phyloP scores from a whole-genome alignment of 306 rosid species.

The Morella rubra region DNA sequence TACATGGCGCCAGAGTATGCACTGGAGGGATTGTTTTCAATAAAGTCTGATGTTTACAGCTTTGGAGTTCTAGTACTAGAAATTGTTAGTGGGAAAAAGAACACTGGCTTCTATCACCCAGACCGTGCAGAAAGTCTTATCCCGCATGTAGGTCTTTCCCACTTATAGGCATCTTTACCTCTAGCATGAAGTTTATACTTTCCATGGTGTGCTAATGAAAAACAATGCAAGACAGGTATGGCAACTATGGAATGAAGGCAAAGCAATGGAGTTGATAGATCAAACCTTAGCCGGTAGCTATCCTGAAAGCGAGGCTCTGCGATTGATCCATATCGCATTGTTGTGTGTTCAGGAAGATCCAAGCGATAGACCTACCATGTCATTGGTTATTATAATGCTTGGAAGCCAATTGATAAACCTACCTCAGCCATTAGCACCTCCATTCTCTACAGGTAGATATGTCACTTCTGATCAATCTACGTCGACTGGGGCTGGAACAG shows the following conservation, averaged over 20 bases:
- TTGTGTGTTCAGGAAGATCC: constrained; percentile 26
- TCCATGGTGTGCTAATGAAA: not conserved
- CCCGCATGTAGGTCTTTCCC: constrained; percentile 12
- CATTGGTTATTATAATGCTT: constrained; percentile 18
- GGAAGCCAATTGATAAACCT: constrained; percentile 18
- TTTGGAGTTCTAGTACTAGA: constrained; percentile 37
- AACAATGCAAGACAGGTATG: constrained; percentile 11
- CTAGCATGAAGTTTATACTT: not conserved
- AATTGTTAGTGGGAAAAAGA: constrained; percentile 17
- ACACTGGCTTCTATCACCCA: not conserved
- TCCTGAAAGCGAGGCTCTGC: constrained; percentile 3
- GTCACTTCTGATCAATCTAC: not conserved
- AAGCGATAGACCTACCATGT: constrained; percentile 17
- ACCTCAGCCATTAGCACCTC: constrained; percentile 13
- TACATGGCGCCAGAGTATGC: constrained; percentile 43
- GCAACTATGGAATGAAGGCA: constrained; percentile 22
- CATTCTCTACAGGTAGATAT: constrained; percentile 11
- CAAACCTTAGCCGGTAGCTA: not conserved
- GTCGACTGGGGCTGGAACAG: not conserved
- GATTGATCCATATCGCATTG: constrained; percentile 34
- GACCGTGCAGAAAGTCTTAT: constrained; percentile 6
- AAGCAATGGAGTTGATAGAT: constrained; percentile 16
- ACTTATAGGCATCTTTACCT: not conserved
- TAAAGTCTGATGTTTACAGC: constrained; percentile 31
- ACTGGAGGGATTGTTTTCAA: constrained; percentile 16